Percentiles rank a stretch among this genome's conserved stretches.
These are phyloP conservation scores for Saccharomycopsis oosterbeekiorum DNA, from an alignment of 805 yeast genomes.

Conservation along the genomic window DNA sequence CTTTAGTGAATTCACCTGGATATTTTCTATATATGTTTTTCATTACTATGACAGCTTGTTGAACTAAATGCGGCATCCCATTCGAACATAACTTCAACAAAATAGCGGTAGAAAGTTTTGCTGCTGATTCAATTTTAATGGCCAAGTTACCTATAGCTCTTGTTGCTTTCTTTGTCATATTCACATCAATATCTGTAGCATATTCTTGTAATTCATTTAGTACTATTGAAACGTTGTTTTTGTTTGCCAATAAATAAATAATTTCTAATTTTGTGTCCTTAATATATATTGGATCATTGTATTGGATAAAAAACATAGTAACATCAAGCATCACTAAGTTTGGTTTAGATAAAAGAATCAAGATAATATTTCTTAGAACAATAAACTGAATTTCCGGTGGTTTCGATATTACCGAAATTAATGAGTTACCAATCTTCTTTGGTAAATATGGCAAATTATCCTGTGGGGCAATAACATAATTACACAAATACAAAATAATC, in stretches of 20 bases:
- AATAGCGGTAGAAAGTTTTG: conserved; percentile 53
- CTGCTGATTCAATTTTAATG: conserved; percentile 54
- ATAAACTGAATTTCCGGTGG: conserved; percentile 80
- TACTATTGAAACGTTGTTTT: conserved; percentile 47
- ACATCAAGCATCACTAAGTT: conserved; percentile 55
- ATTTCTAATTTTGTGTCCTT: conserved; percentile 87
- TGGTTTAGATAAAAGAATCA: conserved; percentile 58
- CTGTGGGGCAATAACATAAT: conserved; percentile 54
- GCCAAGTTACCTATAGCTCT: conserved; percentile 87
- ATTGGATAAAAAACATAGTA: conserved; percentile 72
- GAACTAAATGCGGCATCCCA: conserved; percentile 64
- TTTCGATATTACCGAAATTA: conserved; percentile 59
- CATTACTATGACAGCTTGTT: conserved; percentile 69
- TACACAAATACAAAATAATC: conserved; percentile 58
- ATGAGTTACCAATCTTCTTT: conserved; percentile 54
- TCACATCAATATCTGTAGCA: conserved; percentile 77
- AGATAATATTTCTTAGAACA: conserved; percentile 68
- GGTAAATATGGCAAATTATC: conserved; percentile 46
- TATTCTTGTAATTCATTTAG: conserved; percentile 73
- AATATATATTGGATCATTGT: conserved; percentile 78
- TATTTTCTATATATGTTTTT: conserved; percentile 71
- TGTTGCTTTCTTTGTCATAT: conserved; percentile 80
- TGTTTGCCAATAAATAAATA: conserved; percentile 67
- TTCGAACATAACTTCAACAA: conserved; percentile 50
- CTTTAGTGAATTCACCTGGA: conserved; percentile 32